Evolutionary conservation across 331 rosid species (phyloP).

Genomic region (Malus hybrid): DNA sequence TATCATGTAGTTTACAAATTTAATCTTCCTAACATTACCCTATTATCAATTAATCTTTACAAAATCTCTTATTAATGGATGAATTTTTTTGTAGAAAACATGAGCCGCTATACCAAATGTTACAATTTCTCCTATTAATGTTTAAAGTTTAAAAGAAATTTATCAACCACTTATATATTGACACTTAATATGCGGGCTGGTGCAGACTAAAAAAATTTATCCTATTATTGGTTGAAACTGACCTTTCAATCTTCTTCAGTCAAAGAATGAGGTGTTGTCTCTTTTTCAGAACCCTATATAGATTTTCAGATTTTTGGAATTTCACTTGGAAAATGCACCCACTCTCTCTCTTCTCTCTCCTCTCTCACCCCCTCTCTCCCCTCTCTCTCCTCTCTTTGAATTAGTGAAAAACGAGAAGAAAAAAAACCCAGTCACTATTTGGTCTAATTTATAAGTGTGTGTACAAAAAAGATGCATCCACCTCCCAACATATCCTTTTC

Average conservation of each 20-base stretch:
- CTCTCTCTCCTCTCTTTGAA: constrained; percentile 12
- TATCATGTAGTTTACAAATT: too few species aligned
- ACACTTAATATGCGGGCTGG: too few species aligned
- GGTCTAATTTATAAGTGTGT: neutral
- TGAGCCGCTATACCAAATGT: too few species aligned
- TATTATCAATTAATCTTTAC: too few species aligned
- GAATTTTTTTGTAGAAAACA: too few species aligned
- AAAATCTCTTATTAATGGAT: too few species aligned
- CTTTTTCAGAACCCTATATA: constrained; percentile 13
- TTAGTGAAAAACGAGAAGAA: constrained; percentile 4
- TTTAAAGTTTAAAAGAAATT: too few species aligned
- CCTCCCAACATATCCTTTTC: constrained; percentile 49
- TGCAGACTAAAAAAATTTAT: too few species aligned
- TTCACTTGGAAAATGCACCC: constrained; percentile 41
- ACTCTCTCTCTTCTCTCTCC: constrained; percentile 5
- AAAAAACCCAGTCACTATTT: constrained; percentile 22
- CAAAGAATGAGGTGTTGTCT: constrained; percentile 3
- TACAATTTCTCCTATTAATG: too few species aligned
- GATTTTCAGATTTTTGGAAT: constrained; percentile 4
- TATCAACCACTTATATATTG: too few species aligned
- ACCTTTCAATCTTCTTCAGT: constrained; percentile 2
- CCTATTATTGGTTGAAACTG: neutral
- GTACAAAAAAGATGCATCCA: constrained; percentile 29
- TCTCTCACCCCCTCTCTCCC: neutral
- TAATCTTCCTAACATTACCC: accelerated